phyloP scores from a whole-genome alignment of 495 filamentous ascomycete genomes.

The Penicillium tannophilum region DNA sequence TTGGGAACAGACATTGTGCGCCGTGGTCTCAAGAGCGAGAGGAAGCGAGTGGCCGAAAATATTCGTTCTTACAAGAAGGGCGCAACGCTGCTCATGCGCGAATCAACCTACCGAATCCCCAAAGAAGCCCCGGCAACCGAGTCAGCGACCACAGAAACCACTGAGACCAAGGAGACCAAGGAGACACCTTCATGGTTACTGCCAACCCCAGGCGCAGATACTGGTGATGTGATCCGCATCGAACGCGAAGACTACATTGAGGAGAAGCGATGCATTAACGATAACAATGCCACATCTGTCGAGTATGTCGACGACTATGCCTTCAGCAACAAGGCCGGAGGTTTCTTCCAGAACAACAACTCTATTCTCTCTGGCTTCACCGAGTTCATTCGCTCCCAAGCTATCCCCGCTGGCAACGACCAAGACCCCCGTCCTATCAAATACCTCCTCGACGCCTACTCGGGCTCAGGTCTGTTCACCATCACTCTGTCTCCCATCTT shows the following conservation, averaged over 20 bases:
- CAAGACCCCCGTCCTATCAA: constrained; percentile 56
- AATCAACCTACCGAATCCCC: constrained; percentile 72
- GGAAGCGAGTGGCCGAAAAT: constrained; percentile 68
- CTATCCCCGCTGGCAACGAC: constrained; percentile 51
- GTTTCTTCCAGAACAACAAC: constrained; percentile 99
- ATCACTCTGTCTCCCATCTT: constrained; percentile 88
- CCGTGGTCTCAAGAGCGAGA: constrained; percentile 71
- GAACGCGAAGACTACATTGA: constrained; percentile 59
- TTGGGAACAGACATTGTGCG: constrained; percentile 87
- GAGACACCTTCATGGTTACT: constrained; percentile 16
- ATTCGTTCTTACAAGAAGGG: constrained; percentile 73
- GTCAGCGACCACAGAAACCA: constrained; percentile 15
- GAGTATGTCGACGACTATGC: constrained; percentile 86
- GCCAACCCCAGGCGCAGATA: constrained; percentile 28
- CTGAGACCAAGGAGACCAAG: constrained; percentile 11
- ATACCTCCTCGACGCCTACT: constrained; percentile 96
- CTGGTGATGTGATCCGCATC: constrained; percentile 37
- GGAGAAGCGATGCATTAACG: constrained; percentile 82
- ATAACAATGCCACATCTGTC: constrained; percentile 74
- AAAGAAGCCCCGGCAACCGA: constrained; percentile 41
- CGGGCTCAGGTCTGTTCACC: constrained; percentile 93
- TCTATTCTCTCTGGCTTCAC: constrained; percentile 93
- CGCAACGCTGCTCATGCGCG: constrained; percentile 85
- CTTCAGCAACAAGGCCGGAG: constrained; percentile 86
- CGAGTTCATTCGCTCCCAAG: constrained; percentile 81